Base-by-base conservation (phyloP, 768 basidiomycete genomes). In the Rhodotorula sphaerocarpa region DNA sequence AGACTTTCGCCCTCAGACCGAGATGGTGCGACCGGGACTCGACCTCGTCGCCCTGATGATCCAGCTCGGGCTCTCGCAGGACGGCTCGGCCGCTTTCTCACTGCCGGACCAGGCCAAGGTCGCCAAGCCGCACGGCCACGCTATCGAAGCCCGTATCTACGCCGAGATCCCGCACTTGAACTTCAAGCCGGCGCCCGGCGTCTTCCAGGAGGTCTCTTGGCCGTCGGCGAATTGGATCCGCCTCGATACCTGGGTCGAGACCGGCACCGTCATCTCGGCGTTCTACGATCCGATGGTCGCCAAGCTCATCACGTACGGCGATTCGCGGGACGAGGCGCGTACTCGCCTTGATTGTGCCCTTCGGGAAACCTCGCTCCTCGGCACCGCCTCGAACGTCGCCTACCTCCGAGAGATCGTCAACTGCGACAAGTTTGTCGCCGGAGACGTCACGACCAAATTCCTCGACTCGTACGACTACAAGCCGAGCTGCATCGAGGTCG, bases 361-460 rank as follows among this genome's bases (percentile, higher is more conserved):
- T 21, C 55, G 73, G 0, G 69, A 73, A 27, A 77, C 76, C 41
- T 75, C 78, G 63, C 77, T 86, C 1, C 74, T 75, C 20, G 85
- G 85, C 0, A 82, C 84, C 4, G 79, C 83, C 0, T 85, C 83
- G 66, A 86, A 86, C 65, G 62, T 83, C 23, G 73, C 78, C 30
- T 83, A 81, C 65, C 75, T 85, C 23, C 72, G 72, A 7, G 76
- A 77, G 0, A 79, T 86, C 52, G 76, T 79, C 48, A 67, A 74
- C 18, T 76, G 74, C 44, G 55, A 46, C 53, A 58, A 68, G 0
- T 84, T 83, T 70, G 70, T 65, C 30, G 50, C 61, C 6, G 84
- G 83, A 3, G 50, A 71, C 39, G 76, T 79, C 5, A 81, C 79
- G 9, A 84, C 84, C 0, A 74, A 63, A 0, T 83, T 82, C 72